Evolutionary conservation across 176 grass and related monocot species (phyloP), one percentile per base, ranked within the genome.

Genomic region (Avena sativa): DNA sequence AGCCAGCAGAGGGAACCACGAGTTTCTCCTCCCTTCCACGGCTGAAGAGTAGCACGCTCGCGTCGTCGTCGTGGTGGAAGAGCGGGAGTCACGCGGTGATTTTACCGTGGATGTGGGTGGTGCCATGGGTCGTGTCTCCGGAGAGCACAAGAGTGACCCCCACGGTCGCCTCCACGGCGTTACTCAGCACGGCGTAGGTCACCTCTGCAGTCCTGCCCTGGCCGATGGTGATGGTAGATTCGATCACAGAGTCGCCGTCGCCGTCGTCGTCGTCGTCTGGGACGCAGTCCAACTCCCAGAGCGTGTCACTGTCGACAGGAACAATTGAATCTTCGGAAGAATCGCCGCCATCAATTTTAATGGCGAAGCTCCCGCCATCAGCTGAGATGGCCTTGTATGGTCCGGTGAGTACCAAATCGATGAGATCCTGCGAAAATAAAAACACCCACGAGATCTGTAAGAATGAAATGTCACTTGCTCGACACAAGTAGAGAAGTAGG

Each of bases 281-380:
- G 46, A 14, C 49, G 43, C 71, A 48, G 2, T 48, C 9, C 43
- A 74, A 47, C 71, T 74, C 71, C 43, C 71, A 49, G 17, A 20
- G 16, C 21, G 3, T n/a, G 3, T 49, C 40, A 2, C n/a, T 61
- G 8, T 61, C n/a, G n/a, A 61, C 20, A 10, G 6, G 58, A 8
- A 61, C 9, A 8, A 23, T 23, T 21, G 20, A 21, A 11, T 61
- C 58, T 0, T 61, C 58, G 58, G 20, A 19, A 7, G 20, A 19
- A 7, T 5, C 6, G 57, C 19, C 6, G 9, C 9, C 5, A 9
- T 60, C n/a, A 61, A 61, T 10, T 61, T 61, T 61, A 61, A 61
- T 61, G 58, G 43, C 20, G 74, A 76, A 55, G 74, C 49, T 76
- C 23, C 74, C 74, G 12, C 20, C 58, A 23, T 76, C 46, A 12